Base-by-base conservation (phyloP, 306 rosid species). In the Parietaria judaica region DNA sequence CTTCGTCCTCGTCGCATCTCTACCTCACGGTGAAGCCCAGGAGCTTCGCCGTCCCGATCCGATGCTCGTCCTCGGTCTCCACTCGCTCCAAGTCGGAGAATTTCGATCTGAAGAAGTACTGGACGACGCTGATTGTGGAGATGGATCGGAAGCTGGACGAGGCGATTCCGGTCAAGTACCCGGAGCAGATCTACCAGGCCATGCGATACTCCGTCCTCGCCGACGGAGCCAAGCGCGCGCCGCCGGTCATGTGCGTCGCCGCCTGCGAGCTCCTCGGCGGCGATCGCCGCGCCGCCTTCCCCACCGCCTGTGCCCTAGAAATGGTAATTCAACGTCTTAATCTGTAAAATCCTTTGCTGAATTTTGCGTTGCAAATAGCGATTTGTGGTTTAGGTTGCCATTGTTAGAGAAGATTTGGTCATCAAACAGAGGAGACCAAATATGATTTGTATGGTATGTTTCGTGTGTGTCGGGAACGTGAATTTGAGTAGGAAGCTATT, bases 261-360 rank as follows among this genome's bases (percentile, higher is more conserved):
- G 83, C 95, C 56, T 88, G 79, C 66, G 95, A 92, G 66, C 94
- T 86, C 73, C 81, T 92, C 52, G 95, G 98, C 8, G 86, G 86
- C 36, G 68, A 74, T 72, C 95, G 88, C 74, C 67, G 64, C 36
- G 95, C 94, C 7, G 96, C 99, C 14, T 92, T 84, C 72, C 99
- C 95, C 70, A 92, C 95, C 37, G 95, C 96, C 36, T 88, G 96
- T 59, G 96, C 99, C 52, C 95, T 92, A 35, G 96, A 92, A 82
- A 92, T 92, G 99, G 95, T 91, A 73, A 15, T 44, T 36, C 54
- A 61, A 41, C 65, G 8, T 8, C 10, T 6, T 8, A 49, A 3
- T 38, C 48, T 37, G 23, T 37, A 11, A 13, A 31, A 17, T 43
- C 43, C 5, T 37, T 44, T 7, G 34, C 1, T 0, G 2, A 7